Base-by-base conservation (phyloP, 306 rosid species). In the Vicia villosa region DNA sequence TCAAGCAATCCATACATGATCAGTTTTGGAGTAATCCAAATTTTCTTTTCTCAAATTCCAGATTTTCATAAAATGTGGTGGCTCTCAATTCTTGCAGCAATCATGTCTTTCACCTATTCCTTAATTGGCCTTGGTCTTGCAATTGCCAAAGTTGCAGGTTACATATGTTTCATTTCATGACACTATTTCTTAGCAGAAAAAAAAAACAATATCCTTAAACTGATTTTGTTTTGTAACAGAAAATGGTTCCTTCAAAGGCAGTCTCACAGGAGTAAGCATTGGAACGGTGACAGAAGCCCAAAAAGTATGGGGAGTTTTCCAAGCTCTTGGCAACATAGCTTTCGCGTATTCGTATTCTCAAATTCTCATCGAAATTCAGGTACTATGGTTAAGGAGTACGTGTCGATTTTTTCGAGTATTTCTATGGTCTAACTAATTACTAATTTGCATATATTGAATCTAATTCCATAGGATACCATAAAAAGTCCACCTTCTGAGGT, bases 401-500 rank as follows among this genome's bases (percentile, higher is more conserved):
- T 5, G 9, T 32, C 10, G 38, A 34, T 34, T 34, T 22, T 22
- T 34, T 34, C 38, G 26, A 9, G 56, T 21, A 52, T 52, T 52
- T 52, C 15, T 52, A 52, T 5, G 2, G 1, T 21, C 34, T 52
- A 19, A 50, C 56, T 19, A 21, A 49, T 17, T 52, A 21, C 59
- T 52, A 12, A 20, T 21, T 21, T 11, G 13, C 24, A 52, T 52
- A 21, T 52, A 30, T 10, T 52, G 20, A 52, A 52, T 52, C n/a
- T 52, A 28, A 37, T 14, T 37, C 24, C 10, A 43, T 78, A 91
- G 96, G 91, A 91, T 78, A 88, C 97, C 19, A 21, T 88, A 14
- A 88, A 73, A 78, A 82, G 83, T 19, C 85, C 97, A 43, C 97
- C 97, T 56, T 82, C 91, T 47, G 97, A 91, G 80, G 80, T 77